Conservation (phyloP, 2,329 filamentous ascomycete genomes). For the Davidsoniella neocaledoniae region DNA sequence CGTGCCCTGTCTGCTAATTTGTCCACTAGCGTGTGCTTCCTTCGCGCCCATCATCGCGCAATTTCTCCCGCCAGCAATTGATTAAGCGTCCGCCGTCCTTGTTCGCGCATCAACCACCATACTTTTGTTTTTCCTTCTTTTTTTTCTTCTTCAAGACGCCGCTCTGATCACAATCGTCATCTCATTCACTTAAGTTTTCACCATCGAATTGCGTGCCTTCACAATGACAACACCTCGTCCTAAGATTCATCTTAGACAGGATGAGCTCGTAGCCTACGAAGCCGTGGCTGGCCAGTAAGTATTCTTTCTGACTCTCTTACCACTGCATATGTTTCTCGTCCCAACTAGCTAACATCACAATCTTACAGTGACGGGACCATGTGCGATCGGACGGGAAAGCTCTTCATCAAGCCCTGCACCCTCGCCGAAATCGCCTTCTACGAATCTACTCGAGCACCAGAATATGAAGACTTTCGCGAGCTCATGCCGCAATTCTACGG, state of each 20-base stretch:
- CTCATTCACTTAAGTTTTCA: background rate
- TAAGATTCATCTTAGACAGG: conserved; percentile 1
- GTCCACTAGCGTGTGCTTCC: background rate
- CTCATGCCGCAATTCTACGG: conserved; percentile 81
- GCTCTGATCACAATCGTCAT: background rate
- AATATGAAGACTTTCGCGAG: conserved; percentile 40
- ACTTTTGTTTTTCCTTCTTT: background rate
- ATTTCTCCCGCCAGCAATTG: background rate
- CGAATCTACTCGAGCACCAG: conserved; percentile 54
- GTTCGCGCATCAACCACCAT: background rate
- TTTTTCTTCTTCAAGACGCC: background rate
- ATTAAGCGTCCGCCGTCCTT: background rate
- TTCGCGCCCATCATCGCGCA: background rate
- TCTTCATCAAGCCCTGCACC: conserved; percentile 92
- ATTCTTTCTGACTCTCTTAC: background rate
- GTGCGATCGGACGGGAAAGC: conserved; percentile 62
- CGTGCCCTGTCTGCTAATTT: background rate
- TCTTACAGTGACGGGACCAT: conserved; percentile 66
- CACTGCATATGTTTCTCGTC: background rate
- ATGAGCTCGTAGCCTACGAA: conserved; percentile 35
- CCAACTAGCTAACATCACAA: background rate
- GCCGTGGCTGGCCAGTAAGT: conserved; percentile 76
- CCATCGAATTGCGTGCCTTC: background rate
- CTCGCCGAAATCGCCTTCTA: conserved; percentile 79
- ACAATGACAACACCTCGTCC: background rate